phyloP scores from a whole-genome alignment of 495 filamentous ascomycete genomes.

The Aspergillus ellipticus region DNA sequence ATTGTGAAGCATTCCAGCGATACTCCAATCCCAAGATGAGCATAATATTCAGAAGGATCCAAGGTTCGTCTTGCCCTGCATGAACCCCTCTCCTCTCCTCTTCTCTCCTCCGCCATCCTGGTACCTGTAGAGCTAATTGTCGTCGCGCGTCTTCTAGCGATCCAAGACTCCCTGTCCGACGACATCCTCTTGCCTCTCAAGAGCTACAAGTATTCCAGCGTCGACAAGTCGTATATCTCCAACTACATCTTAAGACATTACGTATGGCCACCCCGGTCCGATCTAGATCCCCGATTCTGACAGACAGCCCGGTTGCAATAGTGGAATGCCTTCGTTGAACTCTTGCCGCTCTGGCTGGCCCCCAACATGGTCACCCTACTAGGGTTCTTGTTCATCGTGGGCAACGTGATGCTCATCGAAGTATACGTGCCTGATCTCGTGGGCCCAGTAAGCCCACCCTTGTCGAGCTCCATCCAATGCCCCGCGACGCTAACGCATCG shows the following conservation, averaged over 20 bases:
- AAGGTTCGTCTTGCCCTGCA: slow-evolving; percentile 27
- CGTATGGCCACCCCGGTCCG: slow-evolving; percentile 52
- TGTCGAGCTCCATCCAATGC: background rate
- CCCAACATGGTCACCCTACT: slow-evolving; percentile 97
- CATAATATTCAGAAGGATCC: slow-evolving; percentile 38
- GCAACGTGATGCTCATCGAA: slow-evolving; percentile 75
- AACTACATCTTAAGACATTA: slow-evolving; percentile 91
- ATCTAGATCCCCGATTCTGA: slow-evolving; percentile 1
- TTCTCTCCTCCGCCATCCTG: background rate
- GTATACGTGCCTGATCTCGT: slow-evolving; percentile 87
- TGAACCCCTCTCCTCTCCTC: no score
- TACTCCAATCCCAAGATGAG: slow-evolving; percentile 28
- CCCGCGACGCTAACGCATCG: slow-evolving; percentile 18
- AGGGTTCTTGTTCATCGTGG: slow-evolving; percentile 90
- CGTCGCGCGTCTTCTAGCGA: slow-evolving; percentile 28
- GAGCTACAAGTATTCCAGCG: slow-evolving; percentile 92
- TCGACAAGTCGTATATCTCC: slow-evolving; percentile 95
- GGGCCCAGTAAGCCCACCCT: slow-evolving; percentile 67
- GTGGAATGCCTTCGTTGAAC: slow-evolving; percentile 96
- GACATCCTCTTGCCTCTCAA: slow-evolving; percentile 78
- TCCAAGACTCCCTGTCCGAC: slow-evolving; percentile 62
- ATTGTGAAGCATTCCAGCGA: slow-evolving; percentile 2
- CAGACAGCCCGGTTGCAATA: slow-evolving; percentile 40
- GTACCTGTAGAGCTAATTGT: slow-evolving; percentile 15
- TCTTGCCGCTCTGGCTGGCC: slow-evolving; percentile 91